Percentiles rank a stretch among this genome's conserved stretches.
phyloP scores from a whole-genome alignment of 345 rosid genomes.

The Ceriops tagal region DNA sequence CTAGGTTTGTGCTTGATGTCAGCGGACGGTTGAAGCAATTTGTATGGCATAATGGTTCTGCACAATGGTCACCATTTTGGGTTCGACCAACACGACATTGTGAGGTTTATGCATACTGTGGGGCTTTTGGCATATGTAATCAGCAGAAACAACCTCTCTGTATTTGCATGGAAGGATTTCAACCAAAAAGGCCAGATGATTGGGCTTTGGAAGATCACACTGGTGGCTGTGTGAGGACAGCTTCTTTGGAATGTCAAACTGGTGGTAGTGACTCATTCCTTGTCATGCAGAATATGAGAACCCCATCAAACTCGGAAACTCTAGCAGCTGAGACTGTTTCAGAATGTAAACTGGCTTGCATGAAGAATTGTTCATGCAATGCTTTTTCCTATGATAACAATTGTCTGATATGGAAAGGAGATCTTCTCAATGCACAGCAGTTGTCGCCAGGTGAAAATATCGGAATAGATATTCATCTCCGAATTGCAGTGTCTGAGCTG shows the following conservation, averaged over 20 bases:
- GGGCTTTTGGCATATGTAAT: too few species aligned
- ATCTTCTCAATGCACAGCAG: conserved; percentile 12
- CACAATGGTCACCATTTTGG: too few species aligned
- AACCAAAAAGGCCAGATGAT: background rate
- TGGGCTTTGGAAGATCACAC: conserved; percentile 7
- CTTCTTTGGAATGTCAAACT: conserved; percentile 12
- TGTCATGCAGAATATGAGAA: background rate
- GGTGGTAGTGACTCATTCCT: conserved; percentile 14
- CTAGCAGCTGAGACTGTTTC: background rate
- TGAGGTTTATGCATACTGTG: too few species aligned
- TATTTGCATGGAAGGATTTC: too few species aligned
- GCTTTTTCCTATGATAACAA: conserved; percentile 24
- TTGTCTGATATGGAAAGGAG: conserved; percentile 21
- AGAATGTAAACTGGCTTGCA: conserved; percentile 23
- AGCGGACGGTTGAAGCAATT: too few species aligned
- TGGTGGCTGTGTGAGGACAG: conserved; percentile 21
- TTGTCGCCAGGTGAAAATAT: background rate
- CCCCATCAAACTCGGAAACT: conserved; percentile 7
- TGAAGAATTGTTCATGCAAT: conserved; percentile 25
- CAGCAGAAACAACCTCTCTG: too few species aligned
- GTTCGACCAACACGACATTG: too few species aligned
- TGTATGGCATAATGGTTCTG: too few species aligned
- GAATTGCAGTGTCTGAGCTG: conserved; percentile 22
- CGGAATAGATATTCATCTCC: conserved; percentile 16
- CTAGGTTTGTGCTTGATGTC: too few species aligned